Evolutionary conservation across 495 filamentous ascomycete species (phyloP).

Genomic region (Astrothelium macrocarpum): DNA sequence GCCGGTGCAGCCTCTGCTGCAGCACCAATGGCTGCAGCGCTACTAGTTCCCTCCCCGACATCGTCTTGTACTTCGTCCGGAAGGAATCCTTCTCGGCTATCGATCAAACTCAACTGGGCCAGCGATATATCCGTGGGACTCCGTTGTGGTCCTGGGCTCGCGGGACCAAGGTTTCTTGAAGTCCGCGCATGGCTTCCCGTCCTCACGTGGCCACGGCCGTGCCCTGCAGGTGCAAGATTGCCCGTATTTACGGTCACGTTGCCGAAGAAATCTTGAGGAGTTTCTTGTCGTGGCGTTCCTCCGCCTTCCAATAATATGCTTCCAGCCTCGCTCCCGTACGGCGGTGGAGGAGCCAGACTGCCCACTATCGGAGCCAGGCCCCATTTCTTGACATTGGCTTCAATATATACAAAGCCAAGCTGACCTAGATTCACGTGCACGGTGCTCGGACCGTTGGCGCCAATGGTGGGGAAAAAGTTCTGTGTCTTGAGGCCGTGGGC

Average conservation of each 20-base stretch:
- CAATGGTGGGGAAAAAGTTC: conserved; percentile 93
- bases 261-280: not conserved
- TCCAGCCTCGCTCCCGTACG: conserved; percentile 92
- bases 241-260: conserved; percentile 2
- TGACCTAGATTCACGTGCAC: conserved; percentile 98
- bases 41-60: conserved; percentile 62
- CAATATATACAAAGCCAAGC: conserved; percentile 95
- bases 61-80: conserved; percentile 45
- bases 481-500: conserved; percentile 87
- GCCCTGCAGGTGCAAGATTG: not conserved
- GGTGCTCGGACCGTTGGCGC: conserved; percentile 83
- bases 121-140: conserved; percentile 97
- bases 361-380: conserved; percentile 93
- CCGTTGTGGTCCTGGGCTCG: conserved; percentile 79
- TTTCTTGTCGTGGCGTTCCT: conserved; percentile 37
- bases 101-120: conserved; percentile 61
- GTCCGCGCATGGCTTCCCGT: conserved; percentile 33
- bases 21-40: conserved; percentile 31
- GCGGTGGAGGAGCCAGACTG: conserved; percentile 86
- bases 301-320: conserved; percentile 89
- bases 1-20: conserved; percentile 12
- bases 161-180: conserved; percentile 45
- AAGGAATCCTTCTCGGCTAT: conserved; percentile 33
- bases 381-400: conserved; percentile 99
- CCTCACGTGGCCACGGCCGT: not conserved